Conservation (phyloP, 495 filamentous ascomycete species). For the Hypomontagnella submonticulosa region DNA sequence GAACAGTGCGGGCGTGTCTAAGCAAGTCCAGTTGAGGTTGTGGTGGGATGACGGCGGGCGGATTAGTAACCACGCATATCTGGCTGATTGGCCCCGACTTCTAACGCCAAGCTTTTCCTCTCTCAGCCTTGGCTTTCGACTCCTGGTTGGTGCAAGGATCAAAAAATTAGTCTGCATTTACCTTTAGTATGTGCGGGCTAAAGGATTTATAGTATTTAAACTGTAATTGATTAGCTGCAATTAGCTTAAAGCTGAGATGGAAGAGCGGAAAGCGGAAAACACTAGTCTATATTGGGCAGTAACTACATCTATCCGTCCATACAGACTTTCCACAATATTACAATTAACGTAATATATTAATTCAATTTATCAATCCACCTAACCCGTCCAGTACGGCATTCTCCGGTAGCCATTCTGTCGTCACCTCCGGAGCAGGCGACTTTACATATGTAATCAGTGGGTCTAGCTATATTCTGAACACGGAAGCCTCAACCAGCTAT, state of each 20-base stretch:
- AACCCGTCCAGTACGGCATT: conserved; percentile 3
- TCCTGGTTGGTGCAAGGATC: background rate
- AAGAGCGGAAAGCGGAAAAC: no score
- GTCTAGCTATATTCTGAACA: conserved; percentile 29
- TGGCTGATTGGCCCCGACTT: conserved; percentile 25
- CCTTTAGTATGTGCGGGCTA: conserved; percentile 11
- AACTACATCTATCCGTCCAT: no score
- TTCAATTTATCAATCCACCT: conserved; percentile 26
- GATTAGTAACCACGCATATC: conserved; percentile 31
- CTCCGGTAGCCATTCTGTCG: conserved; percentile 21
- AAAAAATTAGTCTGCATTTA: background rate
- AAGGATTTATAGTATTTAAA: conserved; percentile 1
- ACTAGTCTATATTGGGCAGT: no score
- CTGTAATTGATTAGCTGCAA: background rate
- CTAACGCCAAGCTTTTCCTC: conserved; percentile 21
- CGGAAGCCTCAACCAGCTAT: conserved; percentile 19
- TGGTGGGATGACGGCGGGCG: conserved; percentile 47
- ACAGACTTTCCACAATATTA: conserved; percentile 1
- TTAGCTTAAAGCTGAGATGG: background rate
- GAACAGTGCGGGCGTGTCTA: conserved; percentile 22
- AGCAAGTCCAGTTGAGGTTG: conserved; percentile 34
- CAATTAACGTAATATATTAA: background rate
- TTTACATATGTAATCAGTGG: conserved; percentile 21
- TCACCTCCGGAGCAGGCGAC: conserved; percentile 27
- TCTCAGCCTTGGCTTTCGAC: conserved; percentile 29